A percentile compares a stretch with the other conserved stretches of the same genome.
phyloP scores from a whole-genome alignment of 192 early-diverging fungal genomes.

The Mortierella claussenii region DNA sequence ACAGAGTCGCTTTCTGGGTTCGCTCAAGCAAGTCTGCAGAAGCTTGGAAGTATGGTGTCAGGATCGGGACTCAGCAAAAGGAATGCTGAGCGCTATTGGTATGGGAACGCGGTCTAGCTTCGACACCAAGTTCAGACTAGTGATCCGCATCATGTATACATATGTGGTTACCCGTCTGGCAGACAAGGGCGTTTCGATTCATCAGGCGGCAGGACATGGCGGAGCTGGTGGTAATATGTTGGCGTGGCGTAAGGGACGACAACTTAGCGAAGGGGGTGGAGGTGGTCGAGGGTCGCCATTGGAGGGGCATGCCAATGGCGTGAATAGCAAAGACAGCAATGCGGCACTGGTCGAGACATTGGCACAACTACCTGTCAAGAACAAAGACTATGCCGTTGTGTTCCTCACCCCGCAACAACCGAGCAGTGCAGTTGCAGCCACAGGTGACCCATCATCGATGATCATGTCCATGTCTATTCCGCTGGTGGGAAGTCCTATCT shows the following conservation, averaged over 20 bases:
- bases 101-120: conserved; percentile 40
- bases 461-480: neutral
- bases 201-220: conserved; percentile 7
- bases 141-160: conserved; percentile 40
- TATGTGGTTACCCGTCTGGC: conserved; percentile 34
- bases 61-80: conserved; percentile 37
- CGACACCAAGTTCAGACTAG: conserved; percentile 37
- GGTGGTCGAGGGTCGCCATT: neutral
- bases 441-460: neutral
- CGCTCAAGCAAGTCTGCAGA: conserved; percentile 39
- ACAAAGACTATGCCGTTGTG: conserved; percentile 39
- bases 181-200: conserved; percentile 41
- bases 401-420: conserved; percentile 1
- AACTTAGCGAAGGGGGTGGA: neutral
- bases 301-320: neutral
- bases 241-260: conserved; percentile 33
- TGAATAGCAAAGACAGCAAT: conserved; percentile 14
- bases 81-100: conserved; percentile 37
- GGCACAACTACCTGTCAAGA: conserved; percentile 30
- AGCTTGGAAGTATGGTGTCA: conserved; percentile 34
- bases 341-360: conserved; percentile 29
- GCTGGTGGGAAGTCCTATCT: neutral
- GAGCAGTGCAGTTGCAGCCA: no score
- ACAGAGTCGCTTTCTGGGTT: conserved; percentile 42
- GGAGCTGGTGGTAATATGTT: conserved; percentile 20